Evolutionary conservation across 768 basidiomycete species (phyloP).

Genomic region (Calvatia gigantea): DNA sequence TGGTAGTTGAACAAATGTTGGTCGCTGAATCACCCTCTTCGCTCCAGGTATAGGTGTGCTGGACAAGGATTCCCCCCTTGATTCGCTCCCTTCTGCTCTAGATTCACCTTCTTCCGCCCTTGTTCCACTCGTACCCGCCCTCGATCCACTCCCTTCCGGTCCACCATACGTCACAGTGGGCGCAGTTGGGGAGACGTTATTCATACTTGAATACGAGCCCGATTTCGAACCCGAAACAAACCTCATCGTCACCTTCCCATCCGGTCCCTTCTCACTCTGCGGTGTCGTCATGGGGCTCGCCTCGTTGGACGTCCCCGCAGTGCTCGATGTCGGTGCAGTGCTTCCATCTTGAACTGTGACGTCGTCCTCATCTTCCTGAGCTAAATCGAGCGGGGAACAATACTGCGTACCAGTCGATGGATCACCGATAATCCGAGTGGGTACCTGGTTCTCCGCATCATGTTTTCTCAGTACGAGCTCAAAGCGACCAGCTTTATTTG

Average conservation of each 20-base stretch:
- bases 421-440: constrained; percentile 38
- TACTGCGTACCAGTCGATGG: constrained; percentile 35
- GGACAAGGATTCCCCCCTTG: neutral
- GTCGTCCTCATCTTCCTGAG: constrained; percentile 3
- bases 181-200: neutral
- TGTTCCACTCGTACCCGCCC: too few species aligned
- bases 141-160: neutral
- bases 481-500: constrained; percentile 47
- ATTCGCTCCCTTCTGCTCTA: neutral
- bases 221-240: neutral
- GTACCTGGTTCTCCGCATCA: constrained; percentile 29
- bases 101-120: too few species aligned
- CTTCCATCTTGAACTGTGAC: constrained; percentile 3
- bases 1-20: constrained; percentile 36
- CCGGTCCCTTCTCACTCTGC: constrained; percentile 3
- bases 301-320: neutral
- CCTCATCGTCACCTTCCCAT: neutral
- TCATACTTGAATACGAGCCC: neutral
- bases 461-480: constrained; percentile 47
- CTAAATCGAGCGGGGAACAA: constrained; percentile 8
- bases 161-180: neutral
- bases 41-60: neutral
- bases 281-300: constrained; percentile 2
- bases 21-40: constrained; percentile 21
- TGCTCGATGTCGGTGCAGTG: neutral